phyloP scores from a whole-genome alignment of 179 eudicot genomes.

The Corrigiola litoralis region DNA sequence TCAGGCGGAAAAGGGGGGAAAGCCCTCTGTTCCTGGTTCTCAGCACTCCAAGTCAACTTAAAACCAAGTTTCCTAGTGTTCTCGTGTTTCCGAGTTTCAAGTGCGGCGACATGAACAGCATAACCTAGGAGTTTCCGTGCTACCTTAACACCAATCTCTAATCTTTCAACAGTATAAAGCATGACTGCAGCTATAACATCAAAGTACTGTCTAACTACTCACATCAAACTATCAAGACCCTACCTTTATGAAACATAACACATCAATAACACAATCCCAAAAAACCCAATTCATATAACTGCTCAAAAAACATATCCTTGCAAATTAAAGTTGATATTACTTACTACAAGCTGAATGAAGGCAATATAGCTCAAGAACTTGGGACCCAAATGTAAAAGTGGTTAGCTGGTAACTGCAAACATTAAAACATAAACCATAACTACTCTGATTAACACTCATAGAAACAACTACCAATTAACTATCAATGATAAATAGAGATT shows the following conservation, averaged over 20 bases:
- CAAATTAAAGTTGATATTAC: conserved; percentile 1
- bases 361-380: conserved; percentile 71
- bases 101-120: too few relatives aligned
- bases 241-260: not conserved
- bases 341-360: conserved; percentile 92
- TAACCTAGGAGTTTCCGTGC: too few relatives aligned
- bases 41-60: too few relatives aligned
- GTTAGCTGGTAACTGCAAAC: conserved; percentile 69
- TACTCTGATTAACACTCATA: not conserved
- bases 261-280: not conserved
- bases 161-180: not conserved
- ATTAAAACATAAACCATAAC: not conserved
- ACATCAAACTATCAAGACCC: not conserved
- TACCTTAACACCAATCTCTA: not conserved
- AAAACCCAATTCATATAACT: not conserved
- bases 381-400: conserved; percentile 77
- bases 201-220: not conserved
- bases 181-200: not conserved
- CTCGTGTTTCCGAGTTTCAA: too few relatives aligned
- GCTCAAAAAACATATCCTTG: too few relatives aligned
- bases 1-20: too few relatives aligned
- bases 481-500: not conserved
- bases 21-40: too few relatives aligned
- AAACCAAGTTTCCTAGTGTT: too few relatives aligned
- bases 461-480: not conserved